Conservation (phyloP, 352 stramenopile genomes). For the Elongisporangium anandrum region DNA sequence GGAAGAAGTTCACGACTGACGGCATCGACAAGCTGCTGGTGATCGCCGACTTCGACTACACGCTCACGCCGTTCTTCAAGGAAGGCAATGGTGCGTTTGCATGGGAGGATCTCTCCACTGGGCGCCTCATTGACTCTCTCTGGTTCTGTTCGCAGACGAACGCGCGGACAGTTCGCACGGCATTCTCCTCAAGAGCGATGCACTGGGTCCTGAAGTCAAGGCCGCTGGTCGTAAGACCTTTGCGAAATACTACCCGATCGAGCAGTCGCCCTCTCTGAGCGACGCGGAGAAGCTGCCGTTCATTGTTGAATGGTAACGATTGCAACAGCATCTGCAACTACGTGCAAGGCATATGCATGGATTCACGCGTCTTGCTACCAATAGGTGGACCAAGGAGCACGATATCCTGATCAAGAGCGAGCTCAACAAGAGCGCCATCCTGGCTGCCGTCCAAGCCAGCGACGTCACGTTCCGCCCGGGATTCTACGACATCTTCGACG, state of each 20-base stretch:
- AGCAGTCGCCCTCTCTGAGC: slow-evolving; percentile 58
- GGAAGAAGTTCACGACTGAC: slow-evolving; percentile 69
- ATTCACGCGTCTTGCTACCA: slow-evolving; percentile 1
- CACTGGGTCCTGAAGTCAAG: slow-evolving; percentile 31
- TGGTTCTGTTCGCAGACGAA: slow-evolving; percentile 20
- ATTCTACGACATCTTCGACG: slow-evolving; percentile 58
- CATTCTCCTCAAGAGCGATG: slow-evolving; percentile 41
- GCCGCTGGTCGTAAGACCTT: slow-evolving; percentile 41
- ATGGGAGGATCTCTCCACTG: not conserved
- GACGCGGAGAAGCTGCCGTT: slow-evolving; percentile 72
- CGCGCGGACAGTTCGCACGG: slow-evolving; percentile 48
- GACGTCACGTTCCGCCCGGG: slow-evolving; percentile 53
- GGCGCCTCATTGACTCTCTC: not conserved
- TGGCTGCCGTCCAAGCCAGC: slow-evolving; percentile 36
- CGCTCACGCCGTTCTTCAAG: slow-evolving; percentile 66
- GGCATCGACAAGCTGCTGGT: slow-evolving; percentile 66
- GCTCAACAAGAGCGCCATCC: slow-evolving; percentile 40
- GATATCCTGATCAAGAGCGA: slow-evolving; percentile 50
- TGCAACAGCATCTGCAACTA: not conserved
- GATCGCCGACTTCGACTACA: slow-evolving; percentile 84
- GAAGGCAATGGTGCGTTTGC: slow-evolving; percentile 18
- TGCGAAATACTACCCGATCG: slow-evolving; percentile 73
- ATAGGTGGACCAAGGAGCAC: slow-evolving; percentile 41
- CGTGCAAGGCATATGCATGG: not conserved
- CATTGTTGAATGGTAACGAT: slow-evolving; percentile 57